These are phyloP conservation scores for Ichthyophthirius multifiliis DNA, from an alignment of 169 alveolate genomes.

Conservation along the genomic window DNA sequence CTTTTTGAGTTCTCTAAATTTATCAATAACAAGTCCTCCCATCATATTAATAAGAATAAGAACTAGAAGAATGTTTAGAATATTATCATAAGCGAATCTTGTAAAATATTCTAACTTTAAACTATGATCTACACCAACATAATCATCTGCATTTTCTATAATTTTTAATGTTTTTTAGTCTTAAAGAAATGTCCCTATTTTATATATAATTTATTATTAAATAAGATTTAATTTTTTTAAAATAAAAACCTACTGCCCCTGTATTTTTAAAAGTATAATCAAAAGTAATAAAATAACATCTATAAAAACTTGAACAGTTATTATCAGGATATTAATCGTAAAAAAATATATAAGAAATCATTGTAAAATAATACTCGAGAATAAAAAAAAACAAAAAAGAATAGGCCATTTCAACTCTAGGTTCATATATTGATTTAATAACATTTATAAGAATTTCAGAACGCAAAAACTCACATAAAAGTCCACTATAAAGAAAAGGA, in stretches of 20 bases:
- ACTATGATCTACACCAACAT: slow-evolving; percentile 6
- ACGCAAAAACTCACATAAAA: no score
- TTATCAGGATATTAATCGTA: slow-evolving; percentile 1
- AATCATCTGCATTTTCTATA: no score
- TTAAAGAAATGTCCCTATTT: background rate
- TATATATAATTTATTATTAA: no score
- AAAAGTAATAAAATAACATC: slow-evolving; percentile 16
- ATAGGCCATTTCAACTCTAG: slow-evolving; percentile 15
- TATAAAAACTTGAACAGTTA: slow-evolving; percentile 20
- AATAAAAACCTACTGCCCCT: slow-evolving; percentile 46
- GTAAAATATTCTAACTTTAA: slow-evolving; percentile 14
- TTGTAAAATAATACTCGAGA: slow-evolving; percentile 33
- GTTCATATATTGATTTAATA: no score
- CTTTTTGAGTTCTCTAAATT: slow-evolving; percentile 61
- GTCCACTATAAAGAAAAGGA: no score
- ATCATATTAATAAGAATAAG: slow-evolving; percentile 56
- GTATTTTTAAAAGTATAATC: slow-evolving; percentile 42
- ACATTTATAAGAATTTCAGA: no score
- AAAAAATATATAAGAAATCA: slow-evolving; percentile 16
- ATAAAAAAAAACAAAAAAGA: slow-evolving; percentile 32
- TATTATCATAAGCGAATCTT: slow-evolving; percentile 62
- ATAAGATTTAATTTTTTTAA: slow-evolving; percentile 44
- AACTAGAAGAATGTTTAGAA: slow-evolving; percentile 45
- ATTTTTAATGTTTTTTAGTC: no score
- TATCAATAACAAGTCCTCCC: slow-evolving; percentile 59